phyloP scores from a whole-genome alignment of 345 rosid genomes.

The Murraya koenigii region DNA sequence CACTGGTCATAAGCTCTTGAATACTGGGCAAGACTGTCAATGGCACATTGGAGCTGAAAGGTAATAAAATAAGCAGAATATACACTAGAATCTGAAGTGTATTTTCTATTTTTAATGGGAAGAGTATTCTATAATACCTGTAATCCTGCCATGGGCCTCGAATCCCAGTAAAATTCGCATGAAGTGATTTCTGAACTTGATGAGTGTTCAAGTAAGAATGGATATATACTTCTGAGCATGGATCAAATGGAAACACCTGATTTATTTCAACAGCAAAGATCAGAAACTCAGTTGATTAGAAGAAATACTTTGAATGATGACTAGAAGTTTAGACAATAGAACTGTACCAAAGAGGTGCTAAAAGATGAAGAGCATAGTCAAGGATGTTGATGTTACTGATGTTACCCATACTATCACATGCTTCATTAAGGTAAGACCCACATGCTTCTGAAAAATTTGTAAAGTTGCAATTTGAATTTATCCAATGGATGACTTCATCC shows the following conservation, averaged over 20 bases:
- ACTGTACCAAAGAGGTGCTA: too few relatives aligned
- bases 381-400: neutral
- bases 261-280: neutral
- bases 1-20: constrained; percentile 17
- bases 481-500: neutral
- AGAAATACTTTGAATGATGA: neutral
- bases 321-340: neutral
- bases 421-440: neutral
- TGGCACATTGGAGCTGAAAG: neutral
- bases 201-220: constrained; percentile 1
- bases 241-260: neutral
- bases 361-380: neutral
- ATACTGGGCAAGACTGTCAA: constrained; percentile 16
- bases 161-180: constrained; percentile 19
- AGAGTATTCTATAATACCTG: neutral
- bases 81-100: neutral
- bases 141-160: constrained; percentile 18
- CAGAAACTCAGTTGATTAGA: neutral
- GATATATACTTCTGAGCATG: neutral
- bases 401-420: neutral
- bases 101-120: neutral
- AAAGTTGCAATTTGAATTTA: neutral
- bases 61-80: neutral
- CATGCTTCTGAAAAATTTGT: neutral
- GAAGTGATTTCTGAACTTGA: constrained; percentile 12